Conservation (phyloP, 176 grass and related monocot genomes). For the Metroxylon sagu region DNA sequence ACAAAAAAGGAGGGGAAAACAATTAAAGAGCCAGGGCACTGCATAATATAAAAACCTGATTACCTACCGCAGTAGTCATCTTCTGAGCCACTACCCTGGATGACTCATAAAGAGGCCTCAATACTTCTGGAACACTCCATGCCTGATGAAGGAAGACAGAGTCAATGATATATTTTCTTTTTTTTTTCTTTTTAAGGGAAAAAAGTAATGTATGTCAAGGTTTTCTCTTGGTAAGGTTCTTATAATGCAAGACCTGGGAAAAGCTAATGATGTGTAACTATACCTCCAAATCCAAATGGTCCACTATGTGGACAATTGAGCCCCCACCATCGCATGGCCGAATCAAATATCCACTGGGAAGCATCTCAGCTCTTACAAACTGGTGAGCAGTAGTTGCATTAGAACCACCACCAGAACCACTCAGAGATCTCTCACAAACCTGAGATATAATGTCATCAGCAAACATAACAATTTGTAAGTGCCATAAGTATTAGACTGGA, state of each 20-base stretch:
- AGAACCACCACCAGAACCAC: conserved; percentile 71
- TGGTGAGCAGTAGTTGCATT: conserved; percentile 55
- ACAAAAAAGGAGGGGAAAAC: no score
- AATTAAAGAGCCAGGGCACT: no score
- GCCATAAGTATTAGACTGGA: background rate
- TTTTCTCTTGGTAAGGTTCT: no score
- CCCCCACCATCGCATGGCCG: conserved; percentile 80
- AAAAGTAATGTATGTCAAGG: no score
- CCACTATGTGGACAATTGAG: conserved; percentile 94
- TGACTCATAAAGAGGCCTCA: conserved; percentile 85
- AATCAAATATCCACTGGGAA: conserved; percentile 91
- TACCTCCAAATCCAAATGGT: conserved; percentile 94
- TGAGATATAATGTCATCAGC: conserved; percentile 17
- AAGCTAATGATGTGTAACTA: conserved; percentile 7
- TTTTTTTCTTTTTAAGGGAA: no score
- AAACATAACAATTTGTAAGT: conserved; percentile 8
- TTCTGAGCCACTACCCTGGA: conserved; percentile 93
- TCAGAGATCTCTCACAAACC: conserved; percentile 96
- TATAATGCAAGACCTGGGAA: no score
- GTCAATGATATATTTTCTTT: no score
- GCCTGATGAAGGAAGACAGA: conserved; percentile 34
- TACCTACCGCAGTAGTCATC: conserved; percentile 89
- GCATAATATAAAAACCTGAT: background rate
- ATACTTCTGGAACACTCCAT: conserved; percentile 92
- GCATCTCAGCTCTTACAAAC: conserved; percentile 96